A percentile compares a stretch with the other conserved stretches of the same genome.
Conservation (phyloP, 2,329 filamentous ascomycete species). For the Xylaria sp. region DNA sequence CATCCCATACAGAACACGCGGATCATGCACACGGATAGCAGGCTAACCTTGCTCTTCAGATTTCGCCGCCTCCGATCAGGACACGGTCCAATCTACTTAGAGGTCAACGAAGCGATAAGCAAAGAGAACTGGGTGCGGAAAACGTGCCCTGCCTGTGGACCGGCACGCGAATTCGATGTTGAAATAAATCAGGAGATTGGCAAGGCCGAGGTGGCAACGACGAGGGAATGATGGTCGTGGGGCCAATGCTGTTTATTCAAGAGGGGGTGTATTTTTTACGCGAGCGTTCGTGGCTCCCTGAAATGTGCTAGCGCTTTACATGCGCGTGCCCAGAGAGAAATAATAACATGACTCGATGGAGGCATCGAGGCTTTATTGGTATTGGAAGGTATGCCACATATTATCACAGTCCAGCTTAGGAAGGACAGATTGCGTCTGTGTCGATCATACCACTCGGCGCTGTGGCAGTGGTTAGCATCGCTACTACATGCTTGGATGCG, state of each 20-base stretch:
- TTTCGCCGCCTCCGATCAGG: constrained; percentile 22
- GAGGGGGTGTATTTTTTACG: constrained; percentile 1
- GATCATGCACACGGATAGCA: not conserved
- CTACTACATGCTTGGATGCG: not conserved
- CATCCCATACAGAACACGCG: not conserved
- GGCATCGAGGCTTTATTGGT: constrained; percentile 12
- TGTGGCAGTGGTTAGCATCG: not conserved
- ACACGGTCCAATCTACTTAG: constrained; percentile 34
- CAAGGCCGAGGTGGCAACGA: constrained; percentile 22
- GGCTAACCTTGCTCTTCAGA: constrained; percentile 29
- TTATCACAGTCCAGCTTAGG: not conserved
- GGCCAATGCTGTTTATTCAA: not conserved
- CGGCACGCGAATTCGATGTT: constrained; percentile 5
- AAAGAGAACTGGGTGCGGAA: not conserved
- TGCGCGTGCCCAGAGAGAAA: constrained; percentile 22
- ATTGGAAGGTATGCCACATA: not conserved
- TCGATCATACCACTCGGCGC: not conserved
- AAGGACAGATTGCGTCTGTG: not conserved
- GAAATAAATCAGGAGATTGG: constrained; percentile 14
- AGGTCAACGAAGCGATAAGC: constrained; percentile 25
- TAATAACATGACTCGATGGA: constrained; percentile 2
- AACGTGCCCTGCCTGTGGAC: constrained; percentile 1
- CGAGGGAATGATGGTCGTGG: constrained; percentile 8
- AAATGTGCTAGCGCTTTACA: constrained; percentile 26
- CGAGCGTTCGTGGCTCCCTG: constrained; percentile 29